These are phyloP conservation scores for Suillus clintonianus DNA, from an alignment of 768 basidiomycete species.

Conservation along the genomic window DNA sequence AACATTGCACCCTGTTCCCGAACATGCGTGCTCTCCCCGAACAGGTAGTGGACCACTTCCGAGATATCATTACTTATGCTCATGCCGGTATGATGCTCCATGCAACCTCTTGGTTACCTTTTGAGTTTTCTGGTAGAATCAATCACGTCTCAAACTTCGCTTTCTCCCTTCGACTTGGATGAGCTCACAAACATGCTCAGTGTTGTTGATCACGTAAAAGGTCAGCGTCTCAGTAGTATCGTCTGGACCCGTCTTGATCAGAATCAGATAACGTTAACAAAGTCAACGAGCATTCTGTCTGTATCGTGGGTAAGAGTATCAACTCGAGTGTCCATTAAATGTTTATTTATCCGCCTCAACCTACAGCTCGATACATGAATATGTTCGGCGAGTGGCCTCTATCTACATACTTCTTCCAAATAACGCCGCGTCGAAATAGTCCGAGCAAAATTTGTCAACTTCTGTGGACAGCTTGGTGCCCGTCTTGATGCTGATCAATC, in stretches of 20 bases:
- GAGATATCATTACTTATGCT: slow-evolving; percentile 12
- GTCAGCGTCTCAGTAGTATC: slow-evolving; percentile 19
- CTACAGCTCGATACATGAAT: slow-evolving; percentile 6
- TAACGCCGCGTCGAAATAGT: slow-evolving; percentile 13
- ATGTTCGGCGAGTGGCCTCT: slow-evolving; percentile 6
- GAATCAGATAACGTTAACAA: slow-evolving; percentile 4
- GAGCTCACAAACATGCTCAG: slow-evolving; percentile 39
- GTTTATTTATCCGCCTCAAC: background rate
- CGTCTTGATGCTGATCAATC: slow-evolving; percentile 33
- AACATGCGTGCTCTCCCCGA: slow-evolving; percentile 5
- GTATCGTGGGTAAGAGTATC: slow-evolving; percentile 6
- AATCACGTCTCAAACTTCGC: slow-evolving; percentile 41
- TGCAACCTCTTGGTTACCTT: background rate
- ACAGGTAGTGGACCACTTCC: background rate
- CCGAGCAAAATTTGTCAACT: slow-evolving; percentile 34
- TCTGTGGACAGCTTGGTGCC: slow-evolving; percentile 38
- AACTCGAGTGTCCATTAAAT: background rate
- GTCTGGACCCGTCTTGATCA: background rate
- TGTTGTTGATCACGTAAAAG: slow-evolving; percentile 31
- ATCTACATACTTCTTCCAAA: background rate
- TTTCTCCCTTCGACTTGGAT: slow-evolving; percentile 36
- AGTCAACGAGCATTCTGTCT: slow-evolving; percentile 11
- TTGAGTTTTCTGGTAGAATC: slow-evolving; percentile 29
- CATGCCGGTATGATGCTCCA: slow-evolving; percentile 4
- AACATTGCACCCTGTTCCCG: slow-evolving; percentile 23